Evolutionary conservation across 148 eudicot genomes (phyloP), one percentile per base, ranked within the genome.

Genomic region (Cornus florida): DNA sequence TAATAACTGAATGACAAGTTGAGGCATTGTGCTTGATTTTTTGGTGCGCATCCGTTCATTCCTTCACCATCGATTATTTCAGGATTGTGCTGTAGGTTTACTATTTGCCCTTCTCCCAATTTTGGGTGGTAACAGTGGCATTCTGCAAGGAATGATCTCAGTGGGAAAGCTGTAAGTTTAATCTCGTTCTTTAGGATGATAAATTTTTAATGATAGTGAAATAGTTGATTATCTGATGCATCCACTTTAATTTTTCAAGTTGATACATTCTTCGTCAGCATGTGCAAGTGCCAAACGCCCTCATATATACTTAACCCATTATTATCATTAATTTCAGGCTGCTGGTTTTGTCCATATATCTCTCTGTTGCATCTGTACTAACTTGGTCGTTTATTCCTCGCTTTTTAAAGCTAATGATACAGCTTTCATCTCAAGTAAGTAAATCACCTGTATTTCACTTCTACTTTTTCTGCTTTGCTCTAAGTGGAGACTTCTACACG

Each of bases 41-140:
- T 10, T 75, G 72, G 68, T 77, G 10, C 38, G 11, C 71, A 69
- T 39, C 66, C 41, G 60, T 60, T 74, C 67, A 69, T 83, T 70
- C 60, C 69, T 80, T 75, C 65, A 33, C 31, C 65, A 20, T 83
- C 79, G 68, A 50, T 67, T 78, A 71, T 84, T 86, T 85, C 89
- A 97, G 99, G 99, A 97, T 80, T 97, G 99, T 86, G 99, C 99
- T 70, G 99, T 97, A 74, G 99, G 99, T 73, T 91, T 97, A 85
- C 83, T 97, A 70, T 97, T 97, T 88, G 99, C 99, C 74, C 82
- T 97, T 89, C 95, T 97, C 71, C 99, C 99, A 60, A 93, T 97
- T 82, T 82, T 97, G 85, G 99, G 99, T 74, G 99, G 99, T 75
- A 92, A 87, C 71, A 86, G 94, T 77, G 99, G 98, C 70, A 74